A percentile compares a stretch with the other conserved stretches of the same genome.
Evolutionary conservation across 192 early-diverging fungal species (phyloP).

Genomic region (Backusella mclennaniae): DNA sequence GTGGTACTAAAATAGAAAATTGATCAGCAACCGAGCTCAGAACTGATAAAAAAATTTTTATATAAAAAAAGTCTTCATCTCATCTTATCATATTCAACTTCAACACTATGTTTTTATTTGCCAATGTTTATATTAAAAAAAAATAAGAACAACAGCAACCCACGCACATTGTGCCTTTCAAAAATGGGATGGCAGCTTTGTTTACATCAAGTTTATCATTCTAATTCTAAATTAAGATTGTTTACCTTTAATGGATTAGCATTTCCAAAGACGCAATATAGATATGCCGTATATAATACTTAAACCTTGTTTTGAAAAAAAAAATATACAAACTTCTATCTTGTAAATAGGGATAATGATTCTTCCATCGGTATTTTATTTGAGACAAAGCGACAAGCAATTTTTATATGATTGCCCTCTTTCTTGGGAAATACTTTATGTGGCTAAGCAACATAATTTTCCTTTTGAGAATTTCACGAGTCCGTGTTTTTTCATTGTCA

Average conservation of each 20-base stretch:
- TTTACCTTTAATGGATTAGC: background rate
- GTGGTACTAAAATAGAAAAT: background rate
- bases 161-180: background rate
- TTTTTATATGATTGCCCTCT: background rate
- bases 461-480: background rate
- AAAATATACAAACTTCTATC: background rate
- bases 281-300: background rate
- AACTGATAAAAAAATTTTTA: background rate
- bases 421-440: background rate
- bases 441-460: background rate
- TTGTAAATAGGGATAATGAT: background rate
- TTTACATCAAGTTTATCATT: background rate
- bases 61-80: background rate
- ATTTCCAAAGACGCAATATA: background rate
- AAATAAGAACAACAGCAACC: background rate
- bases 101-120: background rate
- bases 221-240: background rate
- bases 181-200: background rate
- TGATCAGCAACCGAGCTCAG: background rate
- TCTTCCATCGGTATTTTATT: conserved; percentile 5
- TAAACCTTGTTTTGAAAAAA: background rate
- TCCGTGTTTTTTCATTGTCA: background rate
- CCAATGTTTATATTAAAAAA: background rate
- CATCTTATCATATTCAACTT: background rate
- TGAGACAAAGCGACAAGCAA: background rate